These are phyloP conservation scores for Thymus quinquecostatus DNA, from an alignment of 257 asterid genomes.

Conservation along the genomic window DNA sequence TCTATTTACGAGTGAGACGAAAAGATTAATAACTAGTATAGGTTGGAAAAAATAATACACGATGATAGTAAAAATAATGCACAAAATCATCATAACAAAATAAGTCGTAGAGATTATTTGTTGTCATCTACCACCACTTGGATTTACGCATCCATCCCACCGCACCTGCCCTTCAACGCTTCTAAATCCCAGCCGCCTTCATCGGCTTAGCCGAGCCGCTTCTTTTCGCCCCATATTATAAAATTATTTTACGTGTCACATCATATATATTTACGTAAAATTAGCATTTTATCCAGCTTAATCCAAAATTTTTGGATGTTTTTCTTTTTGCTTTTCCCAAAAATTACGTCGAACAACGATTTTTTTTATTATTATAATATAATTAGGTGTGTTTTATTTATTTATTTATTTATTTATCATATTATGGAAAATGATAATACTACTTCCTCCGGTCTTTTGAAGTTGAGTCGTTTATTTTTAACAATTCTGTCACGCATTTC, in stretches of 20 bases:
- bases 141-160: not conserved
- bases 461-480: no score
- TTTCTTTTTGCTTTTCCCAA: not conserved
- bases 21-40: not conserved
- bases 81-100: not conserved
- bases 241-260: not conserved
- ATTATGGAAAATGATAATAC: no score
- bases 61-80: no score
- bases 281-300: not conserved
- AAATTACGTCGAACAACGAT: not conserved
- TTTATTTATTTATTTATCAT: no score
- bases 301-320: no score
- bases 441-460: no score
- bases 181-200: not conserved
- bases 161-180: conserved; percentile 17
- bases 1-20: no score
- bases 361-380: no score
- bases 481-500: no score
- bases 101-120: not conserved
- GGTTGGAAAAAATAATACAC: not conserved
- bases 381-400: no score
- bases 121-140: not conserved
- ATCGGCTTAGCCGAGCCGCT: not conserved
- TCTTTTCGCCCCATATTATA: not conserved
- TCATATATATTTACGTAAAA: not conserved